Evolutionary conservation across 768 basidiomycete species (phyloP).

Genomic region (Lactifluus hygrophoroides): DNA sequence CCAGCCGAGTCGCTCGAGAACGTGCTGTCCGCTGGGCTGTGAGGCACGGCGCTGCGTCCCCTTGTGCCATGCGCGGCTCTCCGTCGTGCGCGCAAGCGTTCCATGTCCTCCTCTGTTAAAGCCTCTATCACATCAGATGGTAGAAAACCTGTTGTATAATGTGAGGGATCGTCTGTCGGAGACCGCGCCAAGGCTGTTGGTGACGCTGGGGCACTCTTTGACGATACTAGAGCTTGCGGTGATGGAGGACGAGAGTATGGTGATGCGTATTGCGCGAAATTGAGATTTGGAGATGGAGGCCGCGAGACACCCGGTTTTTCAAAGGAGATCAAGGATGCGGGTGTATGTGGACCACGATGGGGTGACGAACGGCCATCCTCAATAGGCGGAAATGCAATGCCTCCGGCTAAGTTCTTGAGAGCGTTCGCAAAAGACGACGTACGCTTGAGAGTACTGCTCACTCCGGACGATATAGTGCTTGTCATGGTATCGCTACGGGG

Average conservation of each 20-base stretch:
- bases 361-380: slow-evolving; percentile 45
- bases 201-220: slow-evolving; percentile 22
- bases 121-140: slow-evolving; percentile 81
- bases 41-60: slow-evolving; percentile 32
- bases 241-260: slow-evolving; percentile 57
- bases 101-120: slow-evolving; percentile 92
- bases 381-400: slow-evolving; percentile 57
- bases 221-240: slow-evolving; percentile 24
- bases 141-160: slow-evolving; percentile 42
- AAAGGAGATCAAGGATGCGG: slow-evolving; percentile 20
- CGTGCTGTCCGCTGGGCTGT: slow-evolving; percentile 67
- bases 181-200: slow-evolving; percentile 24
- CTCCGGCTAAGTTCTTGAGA: slow-evolving; percentile 58
- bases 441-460: slow-evolving; percentile 60
- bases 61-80: slow-evolving; percentile 34
- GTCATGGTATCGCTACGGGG: slow-evolving; percentile 56
- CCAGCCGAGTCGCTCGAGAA: slow-evolving; percentile 68
- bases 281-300: slow-evolving; percentile 73
- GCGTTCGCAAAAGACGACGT: slow-evolving; percentile 78
- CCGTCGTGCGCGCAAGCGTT: slow-evolving; percentile 69
- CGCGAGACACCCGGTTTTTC: slow-evolving; percentile 43
- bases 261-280: slow-evolving; percentile 66
- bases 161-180: slow-evolving; percentile 24
- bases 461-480: slow-evolving; percentile 50
- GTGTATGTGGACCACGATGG: slow-evolving; percentile 26